These are phyloP conservation scores for Excoecaria cochinchinensis DNA, from an alignment of 345 rosid genomes.

Conservation along the genomic window DNA sequence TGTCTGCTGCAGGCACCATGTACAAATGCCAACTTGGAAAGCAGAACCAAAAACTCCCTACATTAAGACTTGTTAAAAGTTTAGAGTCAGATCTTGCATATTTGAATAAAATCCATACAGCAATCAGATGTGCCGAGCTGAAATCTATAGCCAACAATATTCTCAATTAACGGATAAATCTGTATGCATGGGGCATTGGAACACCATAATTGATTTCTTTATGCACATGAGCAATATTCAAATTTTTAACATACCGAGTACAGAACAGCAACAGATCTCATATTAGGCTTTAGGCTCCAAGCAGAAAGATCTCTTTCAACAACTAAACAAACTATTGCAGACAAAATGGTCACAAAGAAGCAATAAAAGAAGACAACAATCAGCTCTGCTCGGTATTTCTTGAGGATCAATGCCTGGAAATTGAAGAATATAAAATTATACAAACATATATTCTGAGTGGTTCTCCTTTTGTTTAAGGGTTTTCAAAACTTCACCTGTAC, in stretches of 20 bases:
- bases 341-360: slow-evolving; percentile 25
- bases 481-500: slow-evolving; percentile 42
- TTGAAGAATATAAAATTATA: background rate
- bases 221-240: background rate
- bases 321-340: slow-evolving; percentile 28
- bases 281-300: slow-evolving; percentile 39
- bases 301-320: slow-evolving; percentile 36
- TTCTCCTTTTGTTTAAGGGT: background rate
- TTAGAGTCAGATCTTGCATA: background rate
- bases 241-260: slow-evolving; percentile 26
- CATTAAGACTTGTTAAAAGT: background rate
- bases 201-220: background rate
- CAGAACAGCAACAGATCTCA: slow-evolving; percentile 27
- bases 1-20: slow-evolving; percentile 62
- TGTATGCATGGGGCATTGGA: background rate
- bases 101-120: background rate
- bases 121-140: slow-evolving; percentile 5
- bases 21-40: slow-evolving; percentile 54
- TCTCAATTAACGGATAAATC: background rate
- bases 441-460: background rate
- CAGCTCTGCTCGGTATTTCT: slow-evolving; percentile 34
- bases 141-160: background rate
- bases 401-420: slow-evolving; percentile 32
- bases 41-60: slow-evolving; percentile 53
- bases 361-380: slow-evolving; percentile 22